A percentile compares a stretch with the other conserved stretches of the same genome.
phyloP scores from a whole-genome alignment of 768 basidiomycete species.

The Fomitopsis serialis region DNA sequence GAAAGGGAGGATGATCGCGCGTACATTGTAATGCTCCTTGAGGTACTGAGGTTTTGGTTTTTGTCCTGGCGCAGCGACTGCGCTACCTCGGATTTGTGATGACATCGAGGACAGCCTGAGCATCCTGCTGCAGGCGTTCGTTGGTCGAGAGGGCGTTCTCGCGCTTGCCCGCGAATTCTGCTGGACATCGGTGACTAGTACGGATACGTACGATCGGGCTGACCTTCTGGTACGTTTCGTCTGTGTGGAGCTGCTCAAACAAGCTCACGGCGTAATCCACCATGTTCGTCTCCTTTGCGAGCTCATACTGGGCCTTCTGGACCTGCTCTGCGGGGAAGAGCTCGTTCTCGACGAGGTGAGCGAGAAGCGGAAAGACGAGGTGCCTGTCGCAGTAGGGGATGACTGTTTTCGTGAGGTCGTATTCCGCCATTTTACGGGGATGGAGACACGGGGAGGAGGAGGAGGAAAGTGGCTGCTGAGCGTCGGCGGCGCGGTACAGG shows the following conservation, averaged over 20 bases:
- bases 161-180: conserved; percentile 84
- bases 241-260: conserved; percentile 74
- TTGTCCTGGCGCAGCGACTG: conserved; percentile 94
- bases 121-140: conserved; percentile 82
- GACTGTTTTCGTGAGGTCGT: conserved; percentile 87
- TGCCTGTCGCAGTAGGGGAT: conserved; percentile 94
- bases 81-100: conserved; percentile 95
- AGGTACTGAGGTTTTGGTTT: conserved; percentile 94
- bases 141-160: conserved; percentile 79
- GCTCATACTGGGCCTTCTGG: conserved; percentile 90
- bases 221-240: conserved; percentile 67
- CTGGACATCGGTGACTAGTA: not conserved
- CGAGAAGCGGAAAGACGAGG: conserved; percentile 87
- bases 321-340: conserved; percentile 79
- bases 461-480: not conserved
- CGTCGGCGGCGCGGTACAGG: conserved; percentile 5
- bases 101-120: conserved; percentile 89
- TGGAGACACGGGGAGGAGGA: not conserved
- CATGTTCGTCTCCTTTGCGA: conserved; percentile 98
- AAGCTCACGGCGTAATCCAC: conserved; percentile 86
- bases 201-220: conserved; percentile 12
- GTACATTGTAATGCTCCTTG: conserved; percentile 70
- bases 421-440: conserved; percentile 73
- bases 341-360: conserved; percentile 73
- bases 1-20: conserved; percentile 1